Evolutionary conservation across 2,329 filamentous ascomycete species (phyloP), one percentile per base, ranked within the genome.

Genomic region (Fusarium secorum): DNA sequence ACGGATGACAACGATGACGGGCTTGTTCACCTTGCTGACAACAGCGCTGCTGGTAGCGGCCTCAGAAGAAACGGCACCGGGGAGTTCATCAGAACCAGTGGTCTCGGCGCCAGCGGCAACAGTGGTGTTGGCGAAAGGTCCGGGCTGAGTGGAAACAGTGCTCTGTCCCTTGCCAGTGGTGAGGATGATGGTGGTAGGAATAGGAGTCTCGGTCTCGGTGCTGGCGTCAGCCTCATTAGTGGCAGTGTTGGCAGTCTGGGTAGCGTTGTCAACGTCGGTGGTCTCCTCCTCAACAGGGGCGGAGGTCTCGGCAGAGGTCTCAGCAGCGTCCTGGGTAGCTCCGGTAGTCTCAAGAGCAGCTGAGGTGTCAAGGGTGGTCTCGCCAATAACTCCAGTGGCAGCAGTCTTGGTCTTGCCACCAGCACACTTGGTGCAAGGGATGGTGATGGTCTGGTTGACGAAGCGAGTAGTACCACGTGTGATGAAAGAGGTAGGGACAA

Each of bases 81-180:
- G 68, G 41, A 64, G 41, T 44, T 68, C 49, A 28, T 64, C 51
- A 15, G 57, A 49, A 46, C 59, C 59, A 42, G 58, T 67, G 24
- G 60, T 60, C 17, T 64, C 66, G 17, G 53, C 28, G 26, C 52
- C 54, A 48, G 59, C 53, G 44, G 68, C 57, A 32, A 60, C 45
- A 26, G 72, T 62, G 41, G 71, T 74, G 58, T 74, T 74, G 26
- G 65, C 57, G 30, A 72, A 74, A 33, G 70, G 57, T n/a, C 72
- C 72, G 20, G 53, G 46, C 42, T 52, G 53, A 10, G 68, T 60
- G 49, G 60, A 57, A 33, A 60, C 48, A 38, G 71, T 62, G 52
- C 59, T 66, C 39, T 64, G 48, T 24, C 64, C 59, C 45, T 52
- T 62, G 13, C 71, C 71, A 22, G 71, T 74, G 28, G 68, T 70